Base-by-base conservation (phyloP, 2,329 filamentous ascomycete species). In the Byssothecium circinans region DNA sequence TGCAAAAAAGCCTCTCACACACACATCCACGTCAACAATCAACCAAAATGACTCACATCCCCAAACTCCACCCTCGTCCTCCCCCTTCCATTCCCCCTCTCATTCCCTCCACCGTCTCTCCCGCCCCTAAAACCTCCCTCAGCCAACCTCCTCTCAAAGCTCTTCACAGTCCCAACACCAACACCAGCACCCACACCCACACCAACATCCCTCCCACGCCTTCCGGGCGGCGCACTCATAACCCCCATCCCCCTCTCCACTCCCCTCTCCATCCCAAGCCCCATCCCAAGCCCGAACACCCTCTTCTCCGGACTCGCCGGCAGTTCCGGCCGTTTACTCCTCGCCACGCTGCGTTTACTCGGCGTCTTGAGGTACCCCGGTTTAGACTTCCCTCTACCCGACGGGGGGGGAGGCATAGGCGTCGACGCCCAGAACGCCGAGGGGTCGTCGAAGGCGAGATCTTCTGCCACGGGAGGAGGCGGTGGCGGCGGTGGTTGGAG, bases 301-400 rank as follows among this genome's bases (percentile, higher is more conserved):
- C 46, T 36, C 34, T 66, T 67, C 47, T 68, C 61, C 0, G 65
- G 61, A 43, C 57, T 64, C 4, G 54, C 56, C 1, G 68, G 30
- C 3, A 33, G 8, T 25, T 65, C 63, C 8, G 60, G 58, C 8
- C 65, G 55, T 46, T 69, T 72, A 1, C 62, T 58, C 1, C 70
- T 54, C 2, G 63, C 70, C 1, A 72, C 61, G 37, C 57, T 63
- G 19, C 72, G 65, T 47, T 74, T 74, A 34, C 72, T 75, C 0
- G 76, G 76, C 23, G 76, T 78, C 32, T 75, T 74, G 45, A 78
- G 68, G 43, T 79, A 78, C 0, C 72, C 72, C 8, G 65, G 56
- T 45, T 54, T 5, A 25, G 23, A 5, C 23, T n/a, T n/a, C n/a
- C n/a, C n/a, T n/a, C n/a, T n/a, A n/a, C n/a, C n/a, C n/a, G n/a